These are phyloP conservation scores for Suhomyces taliae DNA, from an alignment of 1,139 yeast genomes.

Conservation along the genomic window DNA sequence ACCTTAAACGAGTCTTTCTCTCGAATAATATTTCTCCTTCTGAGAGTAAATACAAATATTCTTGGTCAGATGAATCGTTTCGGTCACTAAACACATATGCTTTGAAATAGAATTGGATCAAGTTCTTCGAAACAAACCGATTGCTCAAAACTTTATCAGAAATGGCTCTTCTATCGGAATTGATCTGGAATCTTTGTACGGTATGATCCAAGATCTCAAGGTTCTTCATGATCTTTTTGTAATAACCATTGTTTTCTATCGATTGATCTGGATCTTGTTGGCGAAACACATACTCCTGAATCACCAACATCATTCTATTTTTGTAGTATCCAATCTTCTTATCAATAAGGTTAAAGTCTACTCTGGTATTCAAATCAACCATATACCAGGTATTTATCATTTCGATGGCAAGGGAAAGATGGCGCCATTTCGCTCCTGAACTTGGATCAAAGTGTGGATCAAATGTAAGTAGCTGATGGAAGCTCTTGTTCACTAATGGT, in stretches of 20 bases:
- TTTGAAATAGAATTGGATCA: slow-evolving; percentile 3
- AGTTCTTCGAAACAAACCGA: slow-evolving; percentile 6
- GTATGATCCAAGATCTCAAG: slow-evolving; percentile 3
- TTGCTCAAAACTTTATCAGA: slow-evolving; percentile 8
- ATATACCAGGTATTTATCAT: slow-evolving; percentile 15
- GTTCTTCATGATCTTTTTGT: slow-evolving; percentile 3
- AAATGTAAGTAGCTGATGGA: slow-evolving; percentile 24
- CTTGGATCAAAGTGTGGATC: slow-evolving; percentile 6
- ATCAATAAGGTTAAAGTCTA: slow-evolving; percentile 11
- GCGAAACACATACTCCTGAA: background rate
- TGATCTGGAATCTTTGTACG: background rate
- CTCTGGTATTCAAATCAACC: slow-evolving; percentile 10
- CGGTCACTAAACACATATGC: background rate
- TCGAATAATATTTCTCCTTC: slow-evolving; percentile 10
- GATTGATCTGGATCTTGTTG: background rate
- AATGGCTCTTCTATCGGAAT: slow-evolving; percentile 2
- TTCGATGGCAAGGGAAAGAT: slow-evolving; percentile 12
- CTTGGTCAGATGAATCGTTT: background rate
- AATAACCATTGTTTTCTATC: slow-evolving; percentile 1
- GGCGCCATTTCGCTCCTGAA: slow-evolving; percentile 10
- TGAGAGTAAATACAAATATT: slow-evolving; percentile 8
- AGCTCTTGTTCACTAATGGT: slow-evolving; percentile 25
- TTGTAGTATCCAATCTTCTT: slow-evolving; percentile 13
- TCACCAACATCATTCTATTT: background rate
- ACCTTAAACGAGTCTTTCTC: slow-evolving; percentile 11